Conservation (phyloP, 305 asterid species). For the Solanum hybrid region DNA sequence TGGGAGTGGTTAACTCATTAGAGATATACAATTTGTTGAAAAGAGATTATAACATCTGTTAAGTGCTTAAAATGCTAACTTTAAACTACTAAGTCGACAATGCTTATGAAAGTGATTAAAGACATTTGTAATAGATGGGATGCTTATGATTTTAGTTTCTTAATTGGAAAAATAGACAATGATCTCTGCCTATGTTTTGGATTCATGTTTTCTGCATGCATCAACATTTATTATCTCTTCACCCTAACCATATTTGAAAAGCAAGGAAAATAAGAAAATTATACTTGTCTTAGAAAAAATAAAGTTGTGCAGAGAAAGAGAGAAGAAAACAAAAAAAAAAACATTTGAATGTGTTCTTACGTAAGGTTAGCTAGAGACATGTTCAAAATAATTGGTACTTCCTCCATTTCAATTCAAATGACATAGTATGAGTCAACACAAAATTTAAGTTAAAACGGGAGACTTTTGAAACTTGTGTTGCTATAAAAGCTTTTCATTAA, state of each 20-base stretch:
- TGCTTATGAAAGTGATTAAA: background rate
- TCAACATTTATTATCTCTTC: background rate
- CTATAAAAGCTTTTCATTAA: background rate
- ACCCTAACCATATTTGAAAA: background rate
- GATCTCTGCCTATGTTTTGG: background rate
- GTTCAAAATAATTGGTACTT: background rate
- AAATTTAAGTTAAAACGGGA: background rate
- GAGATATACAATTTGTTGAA: background rate
- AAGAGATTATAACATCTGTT: background rate
- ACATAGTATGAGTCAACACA: background rate
- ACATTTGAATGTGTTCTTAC: background rate
- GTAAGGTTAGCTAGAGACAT: background rate
- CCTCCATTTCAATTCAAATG: background rate
- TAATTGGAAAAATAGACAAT: background rate
- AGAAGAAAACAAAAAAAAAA: background rate
- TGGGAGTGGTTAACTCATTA: background rate
- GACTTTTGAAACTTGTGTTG: background rate
- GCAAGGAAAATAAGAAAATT: background rate
- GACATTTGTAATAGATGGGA: background rate
- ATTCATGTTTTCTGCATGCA: background rate
- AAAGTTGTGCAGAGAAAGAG: background rate
- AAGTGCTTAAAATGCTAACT: background rate
- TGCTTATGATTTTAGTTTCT: background rate
- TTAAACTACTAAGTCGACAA: background rate
- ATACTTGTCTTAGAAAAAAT: background rate